A percentile compares a stretch with the other conserved stretches of the same genome.
Evolutionary conservation across 345 rosid species (phyloP).

Genomic region (Chamaenerion angustifolium): DNA sequence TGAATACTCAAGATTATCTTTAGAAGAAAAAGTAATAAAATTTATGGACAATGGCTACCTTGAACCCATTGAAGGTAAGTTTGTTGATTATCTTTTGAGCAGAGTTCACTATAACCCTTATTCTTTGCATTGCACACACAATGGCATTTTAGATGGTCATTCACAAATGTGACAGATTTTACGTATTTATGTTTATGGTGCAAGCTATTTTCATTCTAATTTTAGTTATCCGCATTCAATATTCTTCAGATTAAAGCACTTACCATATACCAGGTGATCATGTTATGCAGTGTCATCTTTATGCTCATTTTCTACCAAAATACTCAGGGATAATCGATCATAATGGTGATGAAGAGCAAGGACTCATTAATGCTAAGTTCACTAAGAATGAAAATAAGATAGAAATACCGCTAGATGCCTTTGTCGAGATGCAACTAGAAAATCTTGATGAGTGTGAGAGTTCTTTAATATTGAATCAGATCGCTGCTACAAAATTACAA

Average conservation of each 20-base stretch:
- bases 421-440: neutral
- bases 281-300: neutral
- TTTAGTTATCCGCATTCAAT: too few relatives aligned
- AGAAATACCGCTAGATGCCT: neutral
- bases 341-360: neutral
- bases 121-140: neutral
- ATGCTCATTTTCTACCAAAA: neutral
- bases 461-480: neutral
- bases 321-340: neutral
- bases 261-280: too few relatives aligned
- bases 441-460: neutral
- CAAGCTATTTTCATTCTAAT: too few relatives aligned
- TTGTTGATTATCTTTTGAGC: too few relatives aligned
- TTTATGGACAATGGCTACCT: slow-evolving; percentile 60
- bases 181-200: too few relatives aligned
- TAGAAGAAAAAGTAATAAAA: slow-evolving; percentile 25
- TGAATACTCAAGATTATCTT: neutral
- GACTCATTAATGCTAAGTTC: neutral
- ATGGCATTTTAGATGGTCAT: too few relatives aligned
- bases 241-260: too few relatives aligned
- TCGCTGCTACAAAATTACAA: neutral
- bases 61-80: slow-evolving; percentile 47
- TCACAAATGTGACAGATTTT: neutral
- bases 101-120: neutral
- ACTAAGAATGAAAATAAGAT: neutral